Evolutionary conservation across 768 basidiomycete species (phyloP), one percentile per base, ranked within the genome.

Genomic region (Mycena chlorophos): DNA sequence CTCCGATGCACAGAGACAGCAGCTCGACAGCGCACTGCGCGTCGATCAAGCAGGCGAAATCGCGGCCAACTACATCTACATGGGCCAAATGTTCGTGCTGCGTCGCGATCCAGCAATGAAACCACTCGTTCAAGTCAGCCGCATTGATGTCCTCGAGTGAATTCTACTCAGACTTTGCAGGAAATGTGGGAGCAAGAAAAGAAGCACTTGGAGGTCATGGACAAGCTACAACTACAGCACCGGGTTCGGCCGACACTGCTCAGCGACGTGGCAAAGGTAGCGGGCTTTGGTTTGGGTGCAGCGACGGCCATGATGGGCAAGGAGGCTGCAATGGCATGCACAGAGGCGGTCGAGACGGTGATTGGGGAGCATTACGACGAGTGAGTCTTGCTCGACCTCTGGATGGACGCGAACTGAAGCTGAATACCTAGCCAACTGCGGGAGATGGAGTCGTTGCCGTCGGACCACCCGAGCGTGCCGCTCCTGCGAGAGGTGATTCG

Each of bases 351-450:
- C 19, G 95, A 98, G 70, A 97, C 95, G 0, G 93, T 93, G 53
- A 98, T 98, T 50, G 95, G 95, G 37, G 95, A 98, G 70, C 95
- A 98, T 71, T 98, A 98, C 65, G 92, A 98, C 69, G 94, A 97
- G 95, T 96, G 68, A 67, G 91, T 80, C n/a, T 25, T 52, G 42
- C 31, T 52, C n/a, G 31, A 8, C 22, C 2, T 46, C 29, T 48
- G 22, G 10, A 23, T 58, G 17, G 14, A 49, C 40, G 19, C 59
- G 52, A 52, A 54, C 57, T 54, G 42, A 62, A 43, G 49, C 34
- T n/a, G 31, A 30, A 28, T 43, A 34, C 42, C 54, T 65, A 97
- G 94, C 65, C 95, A 98, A 77, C 77, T 98, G 47, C 82, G 83
- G 64, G 85, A 87, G 28, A 74, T 96, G 62, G 82, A 85, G 56